Evolutionary conservation across 2,329 filamentous ascomycete species (phyloP), one percentile per base, ranked within the genome.

Genomic region (Talaromyces pinophilus): DNA sequence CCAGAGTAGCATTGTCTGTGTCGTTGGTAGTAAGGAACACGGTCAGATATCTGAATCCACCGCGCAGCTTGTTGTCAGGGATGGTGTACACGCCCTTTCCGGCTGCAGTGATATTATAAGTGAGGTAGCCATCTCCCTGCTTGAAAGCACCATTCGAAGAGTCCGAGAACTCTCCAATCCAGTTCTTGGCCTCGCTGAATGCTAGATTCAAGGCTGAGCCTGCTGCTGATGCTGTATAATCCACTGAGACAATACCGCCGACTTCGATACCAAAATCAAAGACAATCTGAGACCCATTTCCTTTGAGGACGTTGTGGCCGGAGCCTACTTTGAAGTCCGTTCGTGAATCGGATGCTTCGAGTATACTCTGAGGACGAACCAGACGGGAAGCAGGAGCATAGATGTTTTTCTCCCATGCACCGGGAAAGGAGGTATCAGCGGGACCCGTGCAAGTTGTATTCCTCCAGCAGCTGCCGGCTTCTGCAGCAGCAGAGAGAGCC

Each of bases 261-360:
- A 88, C 84, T 71, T 87, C 84, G 28, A 81, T 77, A 3, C 85
- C 85, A 71, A 88, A 88, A 72, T 88, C 86, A 65, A 86, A 85
- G 1, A 87, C 82, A 1, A 86, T 72, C n/a, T 80, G 78, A 2
- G 83, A 85, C 11, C 82, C 84, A 70, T 87, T 86, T 11, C 80
- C 78, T 8, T 70, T 68, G 5, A 84, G 72, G 1, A 69, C 71
- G 2, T 72, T 71, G 15, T 52, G 74, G 70, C 5, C 74, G 65
- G 72, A 79, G 78, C 48, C 68, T 35, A 5, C 73, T 73, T 71
- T 77, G 11, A 63, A 66, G 25, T 70, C 61, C n/a, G 68, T 76
- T 63, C 66, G 67, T 44, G 68, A 73, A 57, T 71, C 77, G 64
- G 71, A 78, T 3, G 70, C 71, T 1, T 77, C 78, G 3, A 84